Conservation (phyloP, 148 eudicot species). For the Spergularia bocconei region DNA sequence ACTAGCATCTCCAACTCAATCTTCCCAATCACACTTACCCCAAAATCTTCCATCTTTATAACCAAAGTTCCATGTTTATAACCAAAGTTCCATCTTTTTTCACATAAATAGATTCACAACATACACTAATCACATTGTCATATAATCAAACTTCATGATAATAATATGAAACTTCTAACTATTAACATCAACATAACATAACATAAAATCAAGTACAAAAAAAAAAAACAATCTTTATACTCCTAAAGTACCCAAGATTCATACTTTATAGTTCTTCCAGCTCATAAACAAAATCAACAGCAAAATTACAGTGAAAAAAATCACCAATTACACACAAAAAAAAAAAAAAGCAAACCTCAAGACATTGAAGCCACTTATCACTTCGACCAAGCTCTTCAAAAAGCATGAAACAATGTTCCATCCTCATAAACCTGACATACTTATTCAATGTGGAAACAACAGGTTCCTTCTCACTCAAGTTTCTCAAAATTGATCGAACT, state of each 20-base stretch:
- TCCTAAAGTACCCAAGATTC: not conserved
- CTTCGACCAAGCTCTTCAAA: conserved; percentile 83
- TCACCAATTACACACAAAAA: not conserved
- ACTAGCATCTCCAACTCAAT: too few relatives aligned
- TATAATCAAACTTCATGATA: not conserved
- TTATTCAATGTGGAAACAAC: conserved; percentile 53
- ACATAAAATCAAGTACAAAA: not conserved
- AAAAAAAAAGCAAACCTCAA: conserved; percentile 58
- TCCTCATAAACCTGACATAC: conserved; percentile 61
- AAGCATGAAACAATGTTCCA: conserved; percentile 85
- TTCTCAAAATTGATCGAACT: conserved; percentile 51
- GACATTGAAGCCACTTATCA: conserved; percentile 91
- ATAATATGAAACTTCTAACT: not conserved
- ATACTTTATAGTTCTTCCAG: not conserved
- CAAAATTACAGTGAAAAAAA: not conserved
- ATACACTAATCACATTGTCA: not conserved
- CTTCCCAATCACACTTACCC: not conserved
- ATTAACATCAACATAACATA: not conserved
- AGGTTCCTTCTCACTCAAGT: conserved; percentile 51
- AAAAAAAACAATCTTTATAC: not conserved
- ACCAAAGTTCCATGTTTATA: too few relatives aligned
- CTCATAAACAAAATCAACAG: not conserved
- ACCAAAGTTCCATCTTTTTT: not conserved
- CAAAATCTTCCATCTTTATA: not conserved
- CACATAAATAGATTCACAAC: not conserved